Percentiles rank a stretch among this genome's conserved stretches.
These are phyloP conservation scores for Graphiopsis chlorocephala DNA, from an alignment of 2,329 filamentous ascomycete species.

Conservation along the genomic window DNA sequence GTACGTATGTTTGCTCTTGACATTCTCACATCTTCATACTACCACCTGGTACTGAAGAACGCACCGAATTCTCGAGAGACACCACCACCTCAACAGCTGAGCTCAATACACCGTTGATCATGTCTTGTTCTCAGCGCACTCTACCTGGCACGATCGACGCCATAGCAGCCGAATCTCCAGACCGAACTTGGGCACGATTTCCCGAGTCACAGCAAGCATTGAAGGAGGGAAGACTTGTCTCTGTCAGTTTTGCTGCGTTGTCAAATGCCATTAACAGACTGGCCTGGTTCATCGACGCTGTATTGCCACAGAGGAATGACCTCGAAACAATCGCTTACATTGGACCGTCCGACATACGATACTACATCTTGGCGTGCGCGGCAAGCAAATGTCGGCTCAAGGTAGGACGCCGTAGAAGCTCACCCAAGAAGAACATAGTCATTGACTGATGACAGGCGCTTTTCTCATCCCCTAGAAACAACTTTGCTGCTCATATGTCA, in stretches of 20 bases:
- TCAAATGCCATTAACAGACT: conserved; percentile 17
- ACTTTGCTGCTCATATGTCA: conserved; percentile 11
- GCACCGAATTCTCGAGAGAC: too few relatives aligned
- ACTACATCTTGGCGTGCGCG: conserved; percentile 19
- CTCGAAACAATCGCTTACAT: conserved; percentile 18
- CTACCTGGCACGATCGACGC: conserved; percentile 12
- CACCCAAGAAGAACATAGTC: too few relatives aligned
- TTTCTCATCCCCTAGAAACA: conserved; percentile 18
- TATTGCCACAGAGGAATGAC: background rate
- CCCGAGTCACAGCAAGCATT: conserved; percentile 11
- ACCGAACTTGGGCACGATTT: conserved; percentile 14
- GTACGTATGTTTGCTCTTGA: too few relatives aligned
- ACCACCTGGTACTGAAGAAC: too few relatives aligned
- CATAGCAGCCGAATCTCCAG: background rate
- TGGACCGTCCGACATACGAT: conserved; percentile 18
- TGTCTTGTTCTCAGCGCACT: conserved; percentile 8
- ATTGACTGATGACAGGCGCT: conserved; percentile 4
- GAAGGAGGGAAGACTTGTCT: background rate
- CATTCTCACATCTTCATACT: too few relatives aligned
- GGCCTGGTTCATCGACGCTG: conserved; percentile 11
- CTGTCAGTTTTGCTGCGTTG: conserved; percentile 12
- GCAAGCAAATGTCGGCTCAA: conserved; percentile 17
- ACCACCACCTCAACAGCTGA: background rate
- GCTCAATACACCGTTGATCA: background rate
- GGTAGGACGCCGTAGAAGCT: background rate